Evolutionary conservation across 2,329 filamentous ascomycete genomes (phyloP).

Genomic region (Aureobasidium sp.): DNA sequence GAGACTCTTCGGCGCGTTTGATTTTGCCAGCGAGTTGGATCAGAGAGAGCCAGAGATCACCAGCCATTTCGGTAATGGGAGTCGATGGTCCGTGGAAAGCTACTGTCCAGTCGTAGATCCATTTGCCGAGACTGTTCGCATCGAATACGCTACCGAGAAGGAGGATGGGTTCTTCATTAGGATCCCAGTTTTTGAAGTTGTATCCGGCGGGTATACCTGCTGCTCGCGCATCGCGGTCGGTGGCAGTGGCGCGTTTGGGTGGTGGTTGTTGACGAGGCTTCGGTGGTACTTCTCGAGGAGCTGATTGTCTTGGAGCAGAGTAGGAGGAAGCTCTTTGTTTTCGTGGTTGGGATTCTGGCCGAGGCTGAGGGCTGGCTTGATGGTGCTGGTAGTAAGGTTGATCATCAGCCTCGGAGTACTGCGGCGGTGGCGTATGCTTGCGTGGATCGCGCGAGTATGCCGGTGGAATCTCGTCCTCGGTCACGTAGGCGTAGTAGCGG

Average conservation of each 20-base stretch:
- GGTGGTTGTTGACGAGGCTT: slow-evolving; percentile 43
- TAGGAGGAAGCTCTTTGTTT: slow-evolving; percentile 28
- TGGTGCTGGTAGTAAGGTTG: slow-evolving; percentile 54
- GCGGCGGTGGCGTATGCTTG: slow-evolving; percentile 45
- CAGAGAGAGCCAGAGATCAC: slow-evolving; percentile 93
- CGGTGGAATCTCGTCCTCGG: slow-evolving; percentile 38
- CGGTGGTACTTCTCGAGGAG: slow-evolving; percentile 60
- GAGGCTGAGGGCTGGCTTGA: slow-evolving; percentile 45
- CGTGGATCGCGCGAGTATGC: slow-evolving; percentile 43
- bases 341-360: slow-evolving; percentile 43
- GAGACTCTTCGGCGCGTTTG: slow-evolving; percentile 86
- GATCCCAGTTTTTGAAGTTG: slow-evolving; percentile 99
- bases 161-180: slow-evolving; percentile 92
- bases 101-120: slow-evolving; percentile 99
- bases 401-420: slow-evolving; percentile 60
- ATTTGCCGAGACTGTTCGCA: slow-evolving; percentile 97
- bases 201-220: slow-evolving; percentile 87
- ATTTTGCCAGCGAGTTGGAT: slow-evolving; percentile 96
- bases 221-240: slow-evolving; percentile 69
- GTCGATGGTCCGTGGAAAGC: slow-evolving; percentile 85
- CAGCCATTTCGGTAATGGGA: slow-evolving; percentile 90
- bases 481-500: slow-evolving; percentile 53
- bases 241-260: slow-evolving; percentile 53
- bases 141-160: slow-evolving; percentile 97
- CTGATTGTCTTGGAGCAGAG: slow-evolving; percentile 51